phyloP scores from a whole-genome alignment of 768 basidiomycete genomes.

The Chalciporus pseudorubinellus region DNA sequence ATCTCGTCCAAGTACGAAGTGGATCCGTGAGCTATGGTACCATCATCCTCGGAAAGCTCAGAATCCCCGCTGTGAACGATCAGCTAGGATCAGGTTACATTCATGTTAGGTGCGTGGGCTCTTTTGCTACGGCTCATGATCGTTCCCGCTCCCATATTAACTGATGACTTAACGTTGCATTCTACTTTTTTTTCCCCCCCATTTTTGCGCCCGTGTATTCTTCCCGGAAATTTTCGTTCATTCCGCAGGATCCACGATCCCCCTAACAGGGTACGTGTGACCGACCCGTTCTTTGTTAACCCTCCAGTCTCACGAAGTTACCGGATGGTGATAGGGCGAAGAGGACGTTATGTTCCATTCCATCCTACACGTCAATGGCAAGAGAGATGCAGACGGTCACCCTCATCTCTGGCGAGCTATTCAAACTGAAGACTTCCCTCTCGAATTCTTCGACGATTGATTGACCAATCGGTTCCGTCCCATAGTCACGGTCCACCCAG shows the following conservation, averaged over 20 bases:
- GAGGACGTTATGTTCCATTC: conserved; percentile 73
- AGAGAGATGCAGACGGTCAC: conserved; percentile 43
- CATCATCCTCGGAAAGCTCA: conserved; percentile 75
- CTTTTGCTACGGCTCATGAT: neutral
- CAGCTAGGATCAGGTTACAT: conserved; percentile 60
- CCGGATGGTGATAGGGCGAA: conserved; percentile 44
- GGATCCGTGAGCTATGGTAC: conserved; percentile 64
- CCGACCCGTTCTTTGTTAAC: neutral
- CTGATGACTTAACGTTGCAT: conserved; percentile 10
- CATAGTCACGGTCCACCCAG: neutral
- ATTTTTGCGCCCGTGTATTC: neutral
- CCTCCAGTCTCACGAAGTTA: conserved; percentile 5
- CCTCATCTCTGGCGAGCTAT: conserved; percentile 64
- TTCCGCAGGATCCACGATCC: conserved; percentile 67
- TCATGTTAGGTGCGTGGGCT: conserved; percentile 59
- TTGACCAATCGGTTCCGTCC: neutral
- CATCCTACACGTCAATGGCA: conserved; percentile 58
- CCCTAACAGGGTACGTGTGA: conserved; percentile 55
- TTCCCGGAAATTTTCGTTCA: neutral
- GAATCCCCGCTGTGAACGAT: conserved; percentile 64
- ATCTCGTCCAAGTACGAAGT: conserved; percentile 48
- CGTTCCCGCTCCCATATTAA: neutral
- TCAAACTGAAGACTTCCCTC: conserved; percentile 53
- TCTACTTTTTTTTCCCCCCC: conserved; percentile 10
- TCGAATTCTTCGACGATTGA: conserved; percentile 37